Evolutionary conservation across 345 rosid genomes (phyloP).

Genomic region (Eucalyptus globulus): DNA sequence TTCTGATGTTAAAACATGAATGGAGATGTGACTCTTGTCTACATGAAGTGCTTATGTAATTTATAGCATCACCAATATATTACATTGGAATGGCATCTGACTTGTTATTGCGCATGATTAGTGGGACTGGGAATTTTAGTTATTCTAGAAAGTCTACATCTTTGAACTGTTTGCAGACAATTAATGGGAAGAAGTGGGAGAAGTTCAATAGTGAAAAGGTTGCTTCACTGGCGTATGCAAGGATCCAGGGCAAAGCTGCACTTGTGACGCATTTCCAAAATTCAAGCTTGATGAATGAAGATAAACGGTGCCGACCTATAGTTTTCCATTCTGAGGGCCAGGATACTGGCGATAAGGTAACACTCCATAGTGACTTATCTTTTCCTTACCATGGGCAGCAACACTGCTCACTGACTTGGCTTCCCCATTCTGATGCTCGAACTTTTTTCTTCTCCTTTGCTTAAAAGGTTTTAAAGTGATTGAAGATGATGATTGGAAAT

Average conservation of each 20-base stretch:
- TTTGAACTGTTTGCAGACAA: constrained; percentile 38
- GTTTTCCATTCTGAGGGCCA: constrained; percentile 67
- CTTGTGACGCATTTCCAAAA: constrained; percentile 87
- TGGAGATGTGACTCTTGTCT: not conserved
- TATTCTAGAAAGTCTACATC: not conserved
- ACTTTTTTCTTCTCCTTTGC: not conserved
- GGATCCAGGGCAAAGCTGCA: constrained; percentile 91
- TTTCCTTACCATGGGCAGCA: not conserved
- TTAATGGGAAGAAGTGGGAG: constrained; percentile 92
- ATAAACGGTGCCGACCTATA: constrained; percentile 71
- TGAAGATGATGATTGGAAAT: not conserved
- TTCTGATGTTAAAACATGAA: not conserved
- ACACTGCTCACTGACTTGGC: not conserved
- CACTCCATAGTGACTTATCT: not conserved
- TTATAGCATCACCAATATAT: not conserved
- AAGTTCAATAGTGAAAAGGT: constrained; percentile 96
- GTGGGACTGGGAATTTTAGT: not conserved
- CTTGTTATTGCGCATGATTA: not conserved
- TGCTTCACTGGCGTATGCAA: constrained; percentile 85
- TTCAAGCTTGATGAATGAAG: constrained; percentile 83
- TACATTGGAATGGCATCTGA: not conserved
- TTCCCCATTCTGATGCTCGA: not conserved
- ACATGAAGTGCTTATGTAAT: not conserved
- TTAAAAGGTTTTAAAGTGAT: not conserved
- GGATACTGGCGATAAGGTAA: constrained; percentile 52